Evolutionary conservation across 208 protist genomes (phyloP), one percentile per base, ranked within the genome.

Genomic region (Phytomonas sp.): DNA sequence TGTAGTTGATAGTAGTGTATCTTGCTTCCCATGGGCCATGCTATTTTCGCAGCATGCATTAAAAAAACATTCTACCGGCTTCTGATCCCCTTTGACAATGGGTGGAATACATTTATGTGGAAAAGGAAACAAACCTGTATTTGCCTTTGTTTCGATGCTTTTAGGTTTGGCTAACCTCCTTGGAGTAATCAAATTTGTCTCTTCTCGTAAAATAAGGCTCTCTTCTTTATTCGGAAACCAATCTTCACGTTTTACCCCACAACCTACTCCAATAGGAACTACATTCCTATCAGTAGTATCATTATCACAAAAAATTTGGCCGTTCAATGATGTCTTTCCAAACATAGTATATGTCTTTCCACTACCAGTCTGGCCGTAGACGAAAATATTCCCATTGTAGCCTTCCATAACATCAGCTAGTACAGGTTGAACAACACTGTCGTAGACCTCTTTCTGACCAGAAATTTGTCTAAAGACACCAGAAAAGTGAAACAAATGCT

Each of bases 281-380:
- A 26, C 16, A 56, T 56, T 56, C 2, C 10, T 56, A 6, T 56
- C 45, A 56, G 45, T 26, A 1, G 45, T 26, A 56, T 26, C 19
- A 56, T 26, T 56, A 26, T 56, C 45, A 56, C 19, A 56, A 56
- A 56, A 56, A 26, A 56, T 7, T 6, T 12, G 1, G 1, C 45
- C 19, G 45, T 56, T 56, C 23, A 19, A 56, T 56, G 45, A 19
- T 56, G 45, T 26, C 60, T 83, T 76, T 37, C 92, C 92, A 72
- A 95, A 94, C 86, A 97, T 95, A 12, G 88, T 94, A 76, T 94
- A 83, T 16, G 89, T 94, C 80, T 97, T 97, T 31, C 92, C 96
- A 67, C 84, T 89, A 26, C 89, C 90, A 0, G 95, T 98, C 72
- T 95, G 89, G 26, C 94, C 94, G 72, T 97, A 97, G 60, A 93